Evolutionary conservation across 176 grass and related monocot genomes (phyloP), one percentile per base, ranked within the genome.

Genomic region (Musa schizocarpa): DNA sequence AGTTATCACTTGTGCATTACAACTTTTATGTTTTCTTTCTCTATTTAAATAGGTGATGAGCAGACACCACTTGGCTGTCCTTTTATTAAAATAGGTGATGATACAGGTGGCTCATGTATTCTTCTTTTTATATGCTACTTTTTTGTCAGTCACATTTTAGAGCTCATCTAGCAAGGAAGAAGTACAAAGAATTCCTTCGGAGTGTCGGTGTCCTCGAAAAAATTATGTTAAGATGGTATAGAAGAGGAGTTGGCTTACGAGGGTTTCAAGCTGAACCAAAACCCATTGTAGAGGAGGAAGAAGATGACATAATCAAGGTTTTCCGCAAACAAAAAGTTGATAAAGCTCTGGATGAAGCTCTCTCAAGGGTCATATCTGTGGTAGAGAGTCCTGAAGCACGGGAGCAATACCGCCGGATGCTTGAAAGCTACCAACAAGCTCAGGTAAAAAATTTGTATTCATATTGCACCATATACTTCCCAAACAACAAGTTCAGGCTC

Each of bases 181-280:
- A 85, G 77, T 80, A 89, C 69, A 81, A 75, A 63, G 83, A 87
- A 29, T 74, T 98, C 21, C 77, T 93, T 72, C 26, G 16, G 22
- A 89, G 65, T n/a, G 95, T 87, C 34, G 67, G 88, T 13, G n/a
- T 98, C 79, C 78, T 98, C 61, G 95, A 98, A 72, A 98, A 98
- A 72, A 69, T 84, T 16, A 81, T 92, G 79, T 53, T 98, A 52
- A 74, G 95, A 71, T 98, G 95, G 95, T 73, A 64, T 65, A 83
- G 81, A 7, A 80, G 85, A 77, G 84, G 95, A 26, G 84, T 86
- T 73, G 90, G 95, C 27, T 81, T 91, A 55, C 79, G 90, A 23
- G 84, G 82, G 9, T 89, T 87, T 69, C 87, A 63, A 43, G 68
- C 84, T 59, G 74, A 54, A 26, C 64, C 77, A 11, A 83, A 87